These are phyloP conservation scores for Hypsizygus marmoreus DNA, from an alignment of 768 basidiomycete genomes.

Conservation along the genomic window DNA sequence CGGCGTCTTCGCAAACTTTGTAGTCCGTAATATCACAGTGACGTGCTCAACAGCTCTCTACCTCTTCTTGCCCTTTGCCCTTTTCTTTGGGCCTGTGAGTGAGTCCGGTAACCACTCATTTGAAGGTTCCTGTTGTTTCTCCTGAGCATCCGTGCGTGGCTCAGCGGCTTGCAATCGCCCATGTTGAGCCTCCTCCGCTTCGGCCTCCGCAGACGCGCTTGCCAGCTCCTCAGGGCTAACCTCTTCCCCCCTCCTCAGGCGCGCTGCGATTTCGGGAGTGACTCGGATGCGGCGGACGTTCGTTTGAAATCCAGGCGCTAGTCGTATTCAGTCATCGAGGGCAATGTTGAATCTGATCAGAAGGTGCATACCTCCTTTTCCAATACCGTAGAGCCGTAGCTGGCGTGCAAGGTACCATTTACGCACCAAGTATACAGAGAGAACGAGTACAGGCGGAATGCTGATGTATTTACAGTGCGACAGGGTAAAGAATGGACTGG, in stretches of 20 bases:
- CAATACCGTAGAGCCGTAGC: conserved; percentile 51
- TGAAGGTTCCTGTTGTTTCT: conserved; percentile 17
- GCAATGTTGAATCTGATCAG: background rate
- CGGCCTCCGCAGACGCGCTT: conserved; percentile 43
- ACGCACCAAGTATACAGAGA: conserved; percentile 48
- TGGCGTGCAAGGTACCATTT: conserved; percentile 52
- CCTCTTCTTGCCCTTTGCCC: conserved; percentile 21
- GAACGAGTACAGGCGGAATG: conserved; percentile 43
- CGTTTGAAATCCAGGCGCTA: conserved; percentile 59
- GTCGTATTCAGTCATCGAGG: conserved; percentile 1
- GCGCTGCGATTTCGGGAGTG: conserved; percentile 56
- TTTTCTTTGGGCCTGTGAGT: conserved; percentile 45
- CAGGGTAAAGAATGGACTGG: background rate
- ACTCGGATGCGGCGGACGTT: conserved; percentile 50
- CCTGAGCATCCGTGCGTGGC: conserved; percentile 25
- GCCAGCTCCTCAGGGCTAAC: conserved; percentile 56
- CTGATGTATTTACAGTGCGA: conserved; percentile 23
- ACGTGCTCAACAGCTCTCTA: no score
- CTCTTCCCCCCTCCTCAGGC: conserved; percentile 51
- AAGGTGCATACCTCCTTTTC: conserved; percentile 47
- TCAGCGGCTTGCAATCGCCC: conserved; percentile 15
- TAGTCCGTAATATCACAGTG: no score
- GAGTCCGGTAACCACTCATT: conserved; percentile 58
- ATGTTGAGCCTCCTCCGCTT: conserved; percentile 29
- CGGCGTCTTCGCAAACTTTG: no score